These are phyloP conservation scores for Arabidopsis lyrata DNA, from an alignment of 441 rosid genomes.

Conservation along the genomic window DNA sequence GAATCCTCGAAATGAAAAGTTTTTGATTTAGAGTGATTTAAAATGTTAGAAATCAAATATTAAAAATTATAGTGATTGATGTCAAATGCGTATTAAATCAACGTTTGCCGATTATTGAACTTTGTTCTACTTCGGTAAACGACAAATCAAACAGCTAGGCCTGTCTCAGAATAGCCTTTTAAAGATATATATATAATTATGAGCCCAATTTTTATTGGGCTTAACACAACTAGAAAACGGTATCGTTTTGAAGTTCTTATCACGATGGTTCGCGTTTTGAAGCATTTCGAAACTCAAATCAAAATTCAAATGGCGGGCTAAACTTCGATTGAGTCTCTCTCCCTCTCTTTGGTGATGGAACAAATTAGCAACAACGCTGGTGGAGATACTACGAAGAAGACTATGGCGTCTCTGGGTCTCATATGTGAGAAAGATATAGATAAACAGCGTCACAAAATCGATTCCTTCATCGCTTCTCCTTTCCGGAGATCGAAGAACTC, in stretches of 20 bases:
- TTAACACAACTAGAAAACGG: background rate
- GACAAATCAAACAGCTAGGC: background rate
- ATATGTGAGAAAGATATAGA: constrained; percentile 53
- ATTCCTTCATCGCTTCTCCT: constrained; percentile 56
- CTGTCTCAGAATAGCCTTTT: background rate
- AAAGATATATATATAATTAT: background rate
- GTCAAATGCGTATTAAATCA: too few relatives aligned
- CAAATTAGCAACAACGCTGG: constrained; percentile 32
- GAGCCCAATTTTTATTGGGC: background rate
- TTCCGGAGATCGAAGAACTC: constrained; percentile 56
- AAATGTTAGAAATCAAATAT: too few relatives aligned
- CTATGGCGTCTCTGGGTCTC: constrained; percentile 67
- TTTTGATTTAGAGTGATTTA: too few relatives aligned
- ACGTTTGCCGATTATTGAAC: too few relatives aligned
- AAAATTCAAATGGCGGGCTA: constrained; percentile 51
- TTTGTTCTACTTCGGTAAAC: too few relatives aligned
- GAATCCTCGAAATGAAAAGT: too few relatives aligned
- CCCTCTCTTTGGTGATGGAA: constrained; percentile 42
- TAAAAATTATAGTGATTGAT: too few relatives aligned
- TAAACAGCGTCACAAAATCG: constrained; percentile 54
- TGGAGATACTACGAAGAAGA: constrained; percentile 46
- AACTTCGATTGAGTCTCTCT: constrained; percentile 12
- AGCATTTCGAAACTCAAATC: constrained; percentile 39
- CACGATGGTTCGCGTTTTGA: background rate
- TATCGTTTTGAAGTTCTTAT: background rate